Evolutionary conservation across 768 basidiomycete species (phyloP).

Genomic region (Suillus paluster): DNA sequence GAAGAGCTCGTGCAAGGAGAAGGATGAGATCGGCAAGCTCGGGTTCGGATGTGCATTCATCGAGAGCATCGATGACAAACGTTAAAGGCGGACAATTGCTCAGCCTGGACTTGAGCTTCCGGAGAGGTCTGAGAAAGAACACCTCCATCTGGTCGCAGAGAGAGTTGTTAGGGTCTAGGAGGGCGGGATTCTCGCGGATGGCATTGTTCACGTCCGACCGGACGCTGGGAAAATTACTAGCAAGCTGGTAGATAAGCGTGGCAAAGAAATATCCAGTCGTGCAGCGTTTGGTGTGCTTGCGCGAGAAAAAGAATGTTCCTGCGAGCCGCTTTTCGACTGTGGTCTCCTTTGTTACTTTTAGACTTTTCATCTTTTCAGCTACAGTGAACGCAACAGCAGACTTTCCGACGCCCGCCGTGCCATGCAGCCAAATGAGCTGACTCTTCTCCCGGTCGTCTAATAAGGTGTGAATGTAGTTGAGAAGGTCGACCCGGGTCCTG

Average conservation of each 20-base stretch:
- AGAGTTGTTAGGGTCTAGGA: neutral
- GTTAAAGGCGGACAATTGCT: neutral
- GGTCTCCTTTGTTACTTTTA: neutral
- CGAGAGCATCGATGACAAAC: neutral
- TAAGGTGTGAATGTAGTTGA: neutral
- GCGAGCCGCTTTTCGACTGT: neutral
- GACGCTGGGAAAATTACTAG: neutral
- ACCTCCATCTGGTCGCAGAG: neutral
- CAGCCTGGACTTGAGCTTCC: neutral
- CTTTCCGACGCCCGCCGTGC: neutral
- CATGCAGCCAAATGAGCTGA: neutral
- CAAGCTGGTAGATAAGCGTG: neutral
- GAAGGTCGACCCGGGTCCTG: neutral
- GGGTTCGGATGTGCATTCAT: neutral
- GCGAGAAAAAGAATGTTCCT: neutral
- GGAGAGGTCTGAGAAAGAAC: neutral
- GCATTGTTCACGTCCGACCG: neutral
- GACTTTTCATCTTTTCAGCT: neutral
- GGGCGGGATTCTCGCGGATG: neutral
- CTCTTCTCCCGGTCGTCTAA: neutral
- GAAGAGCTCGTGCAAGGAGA: neutral
- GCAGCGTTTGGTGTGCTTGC: neutral
- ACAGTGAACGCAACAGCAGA: conserved; percentile 1
- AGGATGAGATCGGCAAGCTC: neutral
- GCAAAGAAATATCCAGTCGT: neutral